These are phyloP conservation scores for Wickerhamiella kurtzmanii DNA, from an alignment of 805 yeast genomes.

Conservation along the genomic window DNA sequence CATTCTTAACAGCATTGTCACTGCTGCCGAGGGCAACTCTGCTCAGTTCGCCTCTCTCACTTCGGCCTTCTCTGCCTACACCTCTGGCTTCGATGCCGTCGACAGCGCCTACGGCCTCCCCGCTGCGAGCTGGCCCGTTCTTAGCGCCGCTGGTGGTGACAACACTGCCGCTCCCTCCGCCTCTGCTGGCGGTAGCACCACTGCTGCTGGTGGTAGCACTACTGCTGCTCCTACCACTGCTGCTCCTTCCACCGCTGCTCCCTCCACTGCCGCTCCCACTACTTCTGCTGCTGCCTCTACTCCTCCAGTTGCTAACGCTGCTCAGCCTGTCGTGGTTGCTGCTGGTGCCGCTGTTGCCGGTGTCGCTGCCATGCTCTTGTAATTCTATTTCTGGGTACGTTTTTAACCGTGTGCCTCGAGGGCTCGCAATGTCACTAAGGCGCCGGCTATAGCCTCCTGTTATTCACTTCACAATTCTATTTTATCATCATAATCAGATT, in stretches of 20 bases:
- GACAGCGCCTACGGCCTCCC: slow-evolving; percentile 12
- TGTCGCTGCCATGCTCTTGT: slow-evolving; percentile 17
- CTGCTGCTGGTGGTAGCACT: slow-evolving; percentile 4
- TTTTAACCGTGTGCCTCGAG: neutral
- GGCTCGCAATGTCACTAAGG: neutral
- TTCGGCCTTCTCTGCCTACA: slow-evolving; percentile 9
- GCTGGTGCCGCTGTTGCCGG: slow-evolving; percentile 19
- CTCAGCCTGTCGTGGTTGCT: slow-evolving; percentile 8
- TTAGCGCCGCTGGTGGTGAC: slow-evolving; percentile 9
- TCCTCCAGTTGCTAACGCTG: slow-evolving; percentile 3
- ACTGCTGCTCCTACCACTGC: slow-evolving; percentile 6
- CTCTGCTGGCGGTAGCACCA: slow-evolving; percentile 8
- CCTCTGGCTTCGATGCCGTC: slow-evolving; percentile 12
- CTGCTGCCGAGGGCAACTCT: slow-evolving; percentile 12
- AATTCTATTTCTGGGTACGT: slow-evolving; percentile 4
- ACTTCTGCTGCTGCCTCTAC: slow-evolving; percentile 7
- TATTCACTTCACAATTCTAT: neutral
- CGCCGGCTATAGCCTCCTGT: neutral
- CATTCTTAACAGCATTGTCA: slow-evolving; percentile 13
- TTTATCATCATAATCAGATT: neutral
- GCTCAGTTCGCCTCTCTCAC: slow-evolving; percentile 9
- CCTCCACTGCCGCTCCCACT: slow-evolving; percentile 4
- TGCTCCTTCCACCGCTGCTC: slow-evolving; percentile 5
- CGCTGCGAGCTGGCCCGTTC: slow-evolving; percentile 9
- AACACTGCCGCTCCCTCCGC: slow-evolving; percentile 6